Base-by-base conservation (phyloP, 1,139 yeast genomes). In the Yamadazyma siamensis region DNA sequence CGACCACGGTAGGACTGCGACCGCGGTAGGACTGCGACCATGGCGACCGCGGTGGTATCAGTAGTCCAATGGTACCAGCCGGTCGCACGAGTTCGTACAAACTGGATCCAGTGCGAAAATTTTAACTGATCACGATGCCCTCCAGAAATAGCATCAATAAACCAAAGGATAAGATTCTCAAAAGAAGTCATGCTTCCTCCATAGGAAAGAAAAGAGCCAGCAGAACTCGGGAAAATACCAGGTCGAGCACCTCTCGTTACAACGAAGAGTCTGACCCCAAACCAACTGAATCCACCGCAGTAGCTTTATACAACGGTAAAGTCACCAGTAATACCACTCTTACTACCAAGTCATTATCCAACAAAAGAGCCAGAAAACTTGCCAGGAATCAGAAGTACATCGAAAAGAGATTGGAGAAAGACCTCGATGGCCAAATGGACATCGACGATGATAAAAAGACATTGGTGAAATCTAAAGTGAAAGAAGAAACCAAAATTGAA, bases 331-430 rank as follows among this genome's bases (percentile, higher is more conserved):
- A 59, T 13, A 47, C 62, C n/a, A 69, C 72, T 13, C 61, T 61
- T 2, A 47, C 80, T 34, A 78, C 80, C 23, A 80, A 76, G 28
- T 74, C 87, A 1, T 64, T 86, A 35, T 81, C 94, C 21, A 85
- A 80, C 47, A 88, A 88, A 63, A 79, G 85, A 59, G 80, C 86
- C 27, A 75, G 80, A 65, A 88, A 88, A 63, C 71, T 85, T 45
- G 86, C 79, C 44, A 78, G 96, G 68, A 85, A 84, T 53, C 69
- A 77, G 51, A 80, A 77, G 51, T 85, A 86, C 52, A 70, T 76
- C 20, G 75, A 71, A 35, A 71, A 69, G 39, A 75, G 86, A 66
- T 53, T 73, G 40, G 50, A 61, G 32, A 67, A 69, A 28, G 79
- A 75, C 46, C 58, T 72, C 16, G 68, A 64, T 34, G 71, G 71